phyloP scores from a whole-genome alignment of 2,329 filamentous ascomycete genomes.

The Nigrospora osmanthi region DNA sequence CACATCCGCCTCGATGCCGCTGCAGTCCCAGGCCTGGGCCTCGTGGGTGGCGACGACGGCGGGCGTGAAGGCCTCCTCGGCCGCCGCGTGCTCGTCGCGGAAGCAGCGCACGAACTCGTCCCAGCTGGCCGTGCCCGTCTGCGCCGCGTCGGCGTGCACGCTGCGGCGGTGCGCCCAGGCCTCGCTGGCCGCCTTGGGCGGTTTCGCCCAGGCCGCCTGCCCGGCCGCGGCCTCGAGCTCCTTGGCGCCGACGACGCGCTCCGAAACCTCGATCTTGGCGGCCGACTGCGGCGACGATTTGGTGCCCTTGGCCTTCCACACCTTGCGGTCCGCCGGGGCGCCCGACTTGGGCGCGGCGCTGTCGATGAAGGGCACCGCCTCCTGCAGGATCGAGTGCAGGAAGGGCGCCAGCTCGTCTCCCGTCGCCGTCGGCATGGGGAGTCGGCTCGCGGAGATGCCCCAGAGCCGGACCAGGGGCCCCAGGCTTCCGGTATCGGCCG shows the following conservation, averaged over 20 bases:
- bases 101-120: conserved; percentile 54
- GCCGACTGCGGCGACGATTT: conserved; percentile 39
- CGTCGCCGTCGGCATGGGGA: conserved; percentile 32
- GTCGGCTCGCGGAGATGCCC: conserved; percentile 39
- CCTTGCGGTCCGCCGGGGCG: conserved; percentile 22
- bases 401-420: conserved; percentile 40
- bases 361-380: conserved; percentile 52
- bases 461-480: conserved; percentile 46
- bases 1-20: conserved; percentile 26
- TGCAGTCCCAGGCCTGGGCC: conserved; percentile 39
- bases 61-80: conserved; percentile 53
- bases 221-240: conserved; percentile 28
- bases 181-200: conserved; percentile 26
- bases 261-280: conserved; percentile 44
- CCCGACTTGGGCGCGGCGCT: conserved; percentile 36
- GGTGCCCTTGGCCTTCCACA: conserved; percentile 42
- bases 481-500: conserved; percentile 10
- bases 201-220: not conserved
- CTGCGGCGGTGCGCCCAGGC: conserved; percentile 59
- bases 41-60: conserved; percentile 39
- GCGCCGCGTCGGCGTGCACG: conserved; percentile 45
- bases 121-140: conserved; percentile 50
- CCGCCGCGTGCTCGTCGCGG: conserved; percentile 46
- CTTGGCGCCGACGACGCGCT: conserved; percentile 37
- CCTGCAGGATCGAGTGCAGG: conserved; percentile 43